These are phyloP conservation scores for Heliamphora pulchella DNA, from an alignment of 179 eudicot species.

Conservation along the genomic window DNA sequence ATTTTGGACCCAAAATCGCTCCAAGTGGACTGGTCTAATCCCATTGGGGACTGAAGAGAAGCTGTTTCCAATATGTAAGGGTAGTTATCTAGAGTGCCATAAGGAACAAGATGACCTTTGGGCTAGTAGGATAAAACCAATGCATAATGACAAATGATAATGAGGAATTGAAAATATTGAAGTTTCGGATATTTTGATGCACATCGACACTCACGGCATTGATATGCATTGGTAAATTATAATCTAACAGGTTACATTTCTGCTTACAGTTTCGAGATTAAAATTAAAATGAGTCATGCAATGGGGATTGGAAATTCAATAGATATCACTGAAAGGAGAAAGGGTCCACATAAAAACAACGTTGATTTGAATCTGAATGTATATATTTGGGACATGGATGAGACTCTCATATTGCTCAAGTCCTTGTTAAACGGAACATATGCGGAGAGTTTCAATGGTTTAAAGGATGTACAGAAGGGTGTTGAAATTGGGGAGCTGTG, in stretches of 20 bases:
- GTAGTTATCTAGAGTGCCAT: not conserved
- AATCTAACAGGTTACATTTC: conserved; percentile 11
- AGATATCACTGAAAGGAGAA: not conserved
- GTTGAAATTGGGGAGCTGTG: conserved; percentile 70
- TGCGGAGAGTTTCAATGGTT: conserved; percentile 60
- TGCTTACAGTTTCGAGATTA: not conserved
- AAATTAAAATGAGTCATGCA: conserved; percentile 13
- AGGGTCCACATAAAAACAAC: not conserved
- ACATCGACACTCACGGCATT: not conserved
- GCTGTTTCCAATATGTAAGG: too few relatives aligned
- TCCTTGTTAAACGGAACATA: conserved; percentile 71
- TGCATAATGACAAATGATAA: not conserved
- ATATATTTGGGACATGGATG: conserved; percentile 97
- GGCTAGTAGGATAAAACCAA: not conserved
- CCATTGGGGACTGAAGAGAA: too few relatives aligned
- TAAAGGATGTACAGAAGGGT: conserved; percentile 69
- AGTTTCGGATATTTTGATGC: not conserved
- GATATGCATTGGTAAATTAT: not conserved
- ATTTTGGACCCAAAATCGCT: too few relatives aligned
- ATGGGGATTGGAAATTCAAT: not conserved
- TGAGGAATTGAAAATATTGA: not conserved
- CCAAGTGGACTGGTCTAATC: too few relatives aligned
- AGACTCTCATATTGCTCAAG: conserved; percentile 87
- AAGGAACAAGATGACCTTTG: not conserved
- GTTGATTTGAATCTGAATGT: conserved; percentile 45